Evolutionary conservation across 73 alveolate genomes (phyloP).

Genomic region (Durusdinium trenchii): DNA sequence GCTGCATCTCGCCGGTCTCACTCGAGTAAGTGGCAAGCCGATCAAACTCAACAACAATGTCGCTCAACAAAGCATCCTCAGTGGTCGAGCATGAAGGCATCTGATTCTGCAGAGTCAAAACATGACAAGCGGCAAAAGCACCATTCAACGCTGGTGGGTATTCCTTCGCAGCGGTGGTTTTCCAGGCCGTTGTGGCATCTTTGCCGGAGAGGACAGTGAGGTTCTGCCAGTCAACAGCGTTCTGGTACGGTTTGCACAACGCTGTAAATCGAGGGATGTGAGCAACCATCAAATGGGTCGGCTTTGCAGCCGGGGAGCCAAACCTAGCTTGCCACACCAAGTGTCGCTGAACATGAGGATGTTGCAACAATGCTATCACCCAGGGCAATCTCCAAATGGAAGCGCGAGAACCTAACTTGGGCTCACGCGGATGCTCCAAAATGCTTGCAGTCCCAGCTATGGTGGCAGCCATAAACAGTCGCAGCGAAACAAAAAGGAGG

Average conservation of each 20-base stretch:
- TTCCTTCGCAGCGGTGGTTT: background rate
- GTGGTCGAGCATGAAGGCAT: background rate
- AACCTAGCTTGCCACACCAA: background rate
- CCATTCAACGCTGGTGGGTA: background rate
- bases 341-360: background rate
- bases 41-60: background rate
- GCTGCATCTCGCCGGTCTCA: background rate
- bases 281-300: background rate
- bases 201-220: background rate
- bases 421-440: background rate
- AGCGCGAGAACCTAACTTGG: background rate
- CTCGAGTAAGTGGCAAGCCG: background rate
- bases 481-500: too few species aligned
- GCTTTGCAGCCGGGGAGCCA: background rate
- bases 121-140: background rate
- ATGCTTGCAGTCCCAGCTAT: background rate
- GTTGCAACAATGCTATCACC: background rate
- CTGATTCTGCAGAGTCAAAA: background rate
- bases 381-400: background rate
- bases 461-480: too few species aligned
- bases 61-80: background rate
- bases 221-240: background rate
- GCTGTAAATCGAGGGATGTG: background rate
- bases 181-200: background rate
- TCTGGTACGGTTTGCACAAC: background rate